phyloP scores from a whole-genome alignment of 805 yeast genomes.

The Candida alai region DNA sequence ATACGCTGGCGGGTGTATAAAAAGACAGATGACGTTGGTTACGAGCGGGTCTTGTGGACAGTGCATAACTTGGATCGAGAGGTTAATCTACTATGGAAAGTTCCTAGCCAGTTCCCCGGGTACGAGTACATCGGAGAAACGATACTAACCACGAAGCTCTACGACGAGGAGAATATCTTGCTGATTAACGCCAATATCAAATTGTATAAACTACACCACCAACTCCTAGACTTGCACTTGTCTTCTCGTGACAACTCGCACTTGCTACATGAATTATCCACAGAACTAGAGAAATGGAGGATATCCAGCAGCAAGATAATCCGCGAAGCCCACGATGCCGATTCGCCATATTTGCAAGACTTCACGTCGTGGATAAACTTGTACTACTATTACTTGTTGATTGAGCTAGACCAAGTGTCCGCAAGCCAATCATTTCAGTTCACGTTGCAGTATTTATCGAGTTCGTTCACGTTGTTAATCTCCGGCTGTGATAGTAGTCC shows the following conservation, averaged over 20 bases:
- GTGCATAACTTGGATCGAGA: slow-evolving; percentile 37
- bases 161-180: slow-evolving; percentile 21
- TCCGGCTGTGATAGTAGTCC: slow-evolving; percentile 16
- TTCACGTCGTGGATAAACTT: slow-evolving; percentile 31
- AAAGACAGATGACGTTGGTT: slow-evolving; percentile 5
- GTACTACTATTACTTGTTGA: slow-evolving; percentile 35
- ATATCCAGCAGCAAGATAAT: slow-evolving; percentile 23
- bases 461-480: slow-evolving; percentile 34
- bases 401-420: slow-evolving; percentile 40
- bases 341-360: slow-evolving; percentile 28
- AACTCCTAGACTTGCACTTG: slow-evolving; percentile 15
- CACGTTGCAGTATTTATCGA: slow-evolving; percentile 38
- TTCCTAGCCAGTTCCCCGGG: slow-evolving; percentile 34
- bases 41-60: slow-evolving; percentile 32
- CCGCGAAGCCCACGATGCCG: slow-evolving; percentile 21
- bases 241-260: no score
- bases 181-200: slow-evolving; percentile 9
- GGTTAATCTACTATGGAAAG: slow-evolving; percentile 27
- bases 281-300: slow-evolving; percentile 37
- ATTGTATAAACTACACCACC: slow-evolving; percentile 22
- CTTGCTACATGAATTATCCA: slow-evolving; percentile 19
- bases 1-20: slow-evolving; percentile 20
- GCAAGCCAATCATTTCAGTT: slow-evolving; percentile 37
- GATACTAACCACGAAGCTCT: slow-evolving; percentile 11
- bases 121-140: slow-evolving; percentile 16